Evolutionary conservation across 176 grass and related monocot genomes (phyloP).

Genomic region (Oropetium thomaeum): DNA sequence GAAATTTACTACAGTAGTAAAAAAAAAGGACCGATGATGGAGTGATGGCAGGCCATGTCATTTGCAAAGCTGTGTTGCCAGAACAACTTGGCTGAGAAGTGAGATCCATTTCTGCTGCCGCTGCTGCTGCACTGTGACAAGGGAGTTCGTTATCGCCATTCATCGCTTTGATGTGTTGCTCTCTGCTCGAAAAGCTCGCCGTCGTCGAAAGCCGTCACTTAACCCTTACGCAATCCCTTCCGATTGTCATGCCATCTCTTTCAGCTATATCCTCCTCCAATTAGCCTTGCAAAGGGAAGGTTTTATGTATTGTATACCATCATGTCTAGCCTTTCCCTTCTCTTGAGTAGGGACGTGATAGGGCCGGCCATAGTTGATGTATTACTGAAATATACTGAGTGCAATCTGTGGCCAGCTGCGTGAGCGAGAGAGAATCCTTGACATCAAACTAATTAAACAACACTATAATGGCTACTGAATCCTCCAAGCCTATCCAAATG

Average conservation of each 20-base stretch:
- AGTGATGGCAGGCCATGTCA: conserved; percentile 9
- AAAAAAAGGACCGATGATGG: background rate
- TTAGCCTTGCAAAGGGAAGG: conserved; percentile 31
- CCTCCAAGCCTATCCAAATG: background rate
- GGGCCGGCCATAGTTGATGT: background rate
- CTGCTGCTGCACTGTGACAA: conserved; percentile 12
- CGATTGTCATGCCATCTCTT: conserved; percentile 46
- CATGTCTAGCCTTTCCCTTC: conserved; percentile 30
- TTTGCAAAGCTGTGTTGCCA: conserved; percentile 22
- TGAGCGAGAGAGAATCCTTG: conserved; percentile 15
- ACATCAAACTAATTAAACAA: background rate
- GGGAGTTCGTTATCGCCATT: conserved; percentile 32
- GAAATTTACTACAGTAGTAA: too few species aligned
- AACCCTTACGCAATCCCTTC: conserved; percentile 55
- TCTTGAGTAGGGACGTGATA: conserved; percentile 3
- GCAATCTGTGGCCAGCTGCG: conserved; percentile 17
- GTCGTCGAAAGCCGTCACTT: conserved; percentile 53
- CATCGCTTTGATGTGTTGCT: conserved; percentile 29
- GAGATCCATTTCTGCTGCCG: background rate
- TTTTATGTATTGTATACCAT: conserved; percentile 18
- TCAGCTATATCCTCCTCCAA: conserved; percentile 44
- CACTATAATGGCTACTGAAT: background rate
- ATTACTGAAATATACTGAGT: background rate
- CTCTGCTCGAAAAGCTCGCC: conserved; percentile 34
- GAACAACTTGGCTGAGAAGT: conserved; percentile 25